Base-by-base conservation (phyloP, 768 basidiomycete genomes). In the Mycena vitilis region DNA sequence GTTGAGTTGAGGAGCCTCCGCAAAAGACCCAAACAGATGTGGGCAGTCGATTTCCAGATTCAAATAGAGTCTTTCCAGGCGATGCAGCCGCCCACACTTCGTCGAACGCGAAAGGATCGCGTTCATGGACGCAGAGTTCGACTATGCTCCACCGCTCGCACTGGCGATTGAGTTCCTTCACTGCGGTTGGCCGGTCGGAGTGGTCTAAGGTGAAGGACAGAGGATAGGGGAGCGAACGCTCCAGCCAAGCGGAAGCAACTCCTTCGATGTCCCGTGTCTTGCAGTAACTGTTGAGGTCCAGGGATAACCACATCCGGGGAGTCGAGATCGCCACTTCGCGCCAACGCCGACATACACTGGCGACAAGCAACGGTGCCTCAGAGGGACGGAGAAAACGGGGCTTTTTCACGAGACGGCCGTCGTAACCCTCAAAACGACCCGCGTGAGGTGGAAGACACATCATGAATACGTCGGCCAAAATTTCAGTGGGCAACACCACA, bases 101-200 rank as follows among this genome's bases (percentile, higher is more conserved):
- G 22, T 56, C 36, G 45, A 56, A 56, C 15, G 47, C 22, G 10
- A 12, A 34, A 44, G 51, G 40, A 36, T 56, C 7, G 18, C 11
- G 8, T 2, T 47, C 23, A 25, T 22, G 36, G 18, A 64, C 9
- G 16, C 37, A 2, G 38, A 64, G n/a, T 10, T 57, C 63, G 18
- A 57, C 63, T 25, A 18, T 36, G 34, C n/a, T 16, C 63, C 63
- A 64, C 38, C 55, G 54, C 20, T 64, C 63, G 37, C 54, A 56
- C 8, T 64, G 54, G 22, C 55, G 38, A 25, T 22, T 64, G 54
- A 64, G n/a, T 38, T 64, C 42, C 18, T 57, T 25, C 45, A 49
- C 36, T n/a, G 10, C 18, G 23, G 9, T 4, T 6, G 36, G 63
- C 7, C 56, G 23, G 20, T 38, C 11, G 12, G n/a, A 34, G 7